Evolutionary conservation across 495 filamentous ascomycete genomes (phyloP).

Genomic region (Schizothecium vesticola): DNA sequence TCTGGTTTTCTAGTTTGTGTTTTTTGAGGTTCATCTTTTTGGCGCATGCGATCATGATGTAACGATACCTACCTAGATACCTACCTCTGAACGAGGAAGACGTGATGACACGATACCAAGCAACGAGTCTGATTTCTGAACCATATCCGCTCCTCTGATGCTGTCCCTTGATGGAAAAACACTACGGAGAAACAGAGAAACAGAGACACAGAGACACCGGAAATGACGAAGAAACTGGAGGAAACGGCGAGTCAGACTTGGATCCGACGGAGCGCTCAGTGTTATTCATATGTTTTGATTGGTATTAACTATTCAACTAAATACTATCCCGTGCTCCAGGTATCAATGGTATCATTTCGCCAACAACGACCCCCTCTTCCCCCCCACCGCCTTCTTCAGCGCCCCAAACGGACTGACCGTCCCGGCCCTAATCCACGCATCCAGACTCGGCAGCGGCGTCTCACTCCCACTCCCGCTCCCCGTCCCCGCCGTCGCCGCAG

Average conservation of each 20-base stretch:
- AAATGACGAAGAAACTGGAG: too few species aligned
- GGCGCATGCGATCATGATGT: neutral
- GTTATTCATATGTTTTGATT: too few species aligned
- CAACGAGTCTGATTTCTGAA: neutral
- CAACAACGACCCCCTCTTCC: neutral
- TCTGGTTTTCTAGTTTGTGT: too few species aligned
- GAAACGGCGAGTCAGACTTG: too few species aligned
- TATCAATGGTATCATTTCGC: neutral
- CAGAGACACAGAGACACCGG: too few species aligned
- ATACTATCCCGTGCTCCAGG: neutral
- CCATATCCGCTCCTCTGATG: too few species aligned
- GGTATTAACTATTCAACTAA: neutral
- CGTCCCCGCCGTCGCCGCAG: constrained; percentile 9
- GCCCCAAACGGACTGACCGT: constrained; percentile 31
- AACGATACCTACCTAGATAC: neutral
- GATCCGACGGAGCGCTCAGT: too few species aligned
- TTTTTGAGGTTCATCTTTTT: neutral
- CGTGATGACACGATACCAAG: neutral
- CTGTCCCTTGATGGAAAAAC: too few species aligned
- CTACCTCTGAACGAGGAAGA: neutral
- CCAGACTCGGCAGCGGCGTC: constrained; percentile 19
- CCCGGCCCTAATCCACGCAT: constrained; percentile 26
- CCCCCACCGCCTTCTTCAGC: constrained; percentile 11
- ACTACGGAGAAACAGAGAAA: too few species aligned
- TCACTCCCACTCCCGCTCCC: neutral